These are phyloP conservation scores for Cicer chorassanicum DNA, from an alignment of 306 rosid genomes.

Conservation along the genomic window DNA sequence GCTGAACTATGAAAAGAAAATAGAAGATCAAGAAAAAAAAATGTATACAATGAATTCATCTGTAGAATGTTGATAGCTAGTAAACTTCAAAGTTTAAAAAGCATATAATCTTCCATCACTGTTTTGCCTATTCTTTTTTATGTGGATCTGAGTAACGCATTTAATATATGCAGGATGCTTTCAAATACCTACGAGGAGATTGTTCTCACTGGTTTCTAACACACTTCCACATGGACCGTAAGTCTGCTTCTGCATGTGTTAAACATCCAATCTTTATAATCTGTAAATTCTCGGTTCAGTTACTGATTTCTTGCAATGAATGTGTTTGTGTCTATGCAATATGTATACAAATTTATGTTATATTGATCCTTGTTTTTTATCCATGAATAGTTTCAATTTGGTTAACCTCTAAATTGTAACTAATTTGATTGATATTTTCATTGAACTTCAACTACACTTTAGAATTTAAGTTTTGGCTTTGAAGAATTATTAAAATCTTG, in stretches of 20 bases:
- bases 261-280: slow-evolving; percentile 18
- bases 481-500: slow-evolving; percentile 7
- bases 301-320: background rate
- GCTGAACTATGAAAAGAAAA: slow-evolving; percentile 32
- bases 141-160: slow-evolving; percentile 41
- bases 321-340: slow-evolving; percentile 18
- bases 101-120: slow-evolving; percentile 21
- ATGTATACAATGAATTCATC: slow-evolving; percentile 1
- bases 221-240: slow-evolving; percentile 98
- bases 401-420: background rate
- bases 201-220: slow-evolving; percentile 96
- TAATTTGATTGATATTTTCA: slow-evolving; percentile 8
- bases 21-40: background rate
- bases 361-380: slow-evolving; percentile 1
- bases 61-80: background rate
- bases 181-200: slow-evolving; percentile 85
- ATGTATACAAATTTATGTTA: background rate
- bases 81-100: slow-evolving; percentile 14
- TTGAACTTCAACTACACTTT: slow-evolving; percentile 3
- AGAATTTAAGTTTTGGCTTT: slow-evolving; percentile 19
- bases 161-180: slow-evolving; percentile 80
- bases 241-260: slow-evolving; percentile 50
- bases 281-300: slow-evolving; percentile 14
- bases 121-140: slow-evolving; percentile 1
- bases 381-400: slow-evolving; percentile 16